Evolutionary conservation across 768 basidiomycete species (phyloP).

Genomic region (Psilocybe subaeruginosa): DNA sequence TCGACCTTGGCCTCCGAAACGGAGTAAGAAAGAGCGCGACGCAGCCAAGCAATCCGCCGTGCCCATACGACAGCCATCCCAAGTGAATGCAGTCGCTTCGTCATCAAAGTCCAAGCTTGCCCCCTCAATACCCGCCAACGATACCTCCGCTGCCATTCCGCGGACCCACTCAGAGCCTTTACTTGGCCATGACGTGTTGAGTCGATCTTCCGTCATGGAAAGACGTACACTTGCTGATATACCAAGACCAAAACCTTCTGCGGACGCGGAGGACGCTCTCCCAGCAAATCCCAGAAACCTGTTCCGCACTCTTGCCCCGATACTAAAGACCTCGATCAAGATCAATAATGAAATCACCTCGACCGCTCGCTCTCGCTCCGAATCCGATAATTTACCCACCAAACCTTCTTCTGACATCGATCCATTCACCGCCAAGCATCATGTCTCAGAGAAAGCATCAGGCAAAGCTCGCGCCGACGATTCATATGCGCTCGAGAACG

Average conservation of each 20-base stretch:
- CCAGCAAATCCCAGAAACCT: background rate
- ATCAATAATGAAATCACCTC: background rate
- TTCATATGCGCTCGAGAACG: background rate
- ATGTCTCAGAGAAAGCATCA: background rate
- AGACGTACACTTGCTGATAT: background rate
- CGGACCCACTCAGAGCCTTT: background rate
- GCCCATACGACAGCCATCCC: slow-evolving; percentile 13
- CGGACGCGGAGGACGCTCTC: background rate
- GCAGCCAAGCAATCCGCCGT: background rate
- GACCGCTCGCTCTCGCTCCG: background rate
- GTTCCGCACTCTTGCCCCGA: background rate
- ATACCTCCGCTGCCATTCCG: background rate
- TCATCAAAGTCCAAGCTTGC: slow-evolving; percentile 28
- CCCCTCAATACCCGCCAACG: background rate
- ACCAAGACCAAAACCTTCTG: background rate
- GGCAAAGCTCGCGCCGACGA: slow-evolving; percentile 14
- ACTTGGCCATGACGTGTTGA: background rate
- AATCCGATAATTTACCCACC: background rate
- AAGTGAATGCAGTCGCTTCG: slow-evolving; percentile 32
- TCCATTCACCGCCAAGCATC: slow-evolving; percentile 12
- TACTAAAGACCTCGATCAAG: background rate
- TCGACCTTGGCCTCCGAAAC: slow-evolving; percentile 28
- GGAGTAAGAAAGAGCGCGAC: slow-evolving; percentile 13
- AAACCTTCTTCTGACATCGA: slow-evolving; percentile 11
- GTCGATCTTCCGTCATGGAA: background rate